Base-by-base conservation (phyloP, 768 basidiomycete species). In the Psilocybe sp. region DNA sequence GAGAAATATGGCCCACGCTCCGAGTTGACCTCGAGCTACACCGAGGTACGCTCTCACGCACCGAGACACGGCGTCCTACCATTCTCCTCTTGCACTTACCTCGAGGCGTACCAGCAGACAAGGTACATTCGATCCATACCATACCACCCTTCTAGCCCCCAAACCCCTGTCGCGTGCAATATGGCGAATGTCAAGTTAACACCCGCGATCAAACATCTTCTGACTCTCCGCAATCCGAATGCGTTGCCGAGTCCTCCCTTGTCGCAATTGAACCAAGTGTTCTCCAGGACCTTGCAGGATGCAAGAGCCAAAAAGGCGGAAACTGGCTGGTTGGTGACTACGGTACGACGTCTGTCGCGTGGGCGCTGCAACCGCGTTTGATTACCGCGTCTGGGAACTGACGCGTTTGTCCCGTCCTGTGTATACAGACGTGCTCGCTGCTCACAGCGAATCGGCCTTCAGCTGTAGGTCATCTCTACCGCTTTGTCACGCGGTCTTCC, bases 401-500 rank as follows among this genome's bases (percentile, higher is more conserved):
- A 54, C 45, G 41, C 42, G 43, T 39, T 19, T 23, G 49, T 34
- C 20, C 44, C 39, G 61, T 62, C 31, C 46, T 39, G 32, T 49
- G 40, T 62, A 64, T 67, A 52, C 65, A 92, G 85, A 91, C 90
- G 47, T 92, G 89, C 62, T 84, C 91, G 39, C 75, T 95, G 46
- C 74, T 94, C 60, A 89, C 91, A 50, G 78, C 79, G 44, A 95
- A 95, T 69, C 80, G 84, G 49, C 92, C 93, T 15, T 79, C 85
- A 36, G 78, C 88, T 35, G 70, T 95, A 34, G 88, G 85, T 14
- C 81, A 89, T 60, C 70, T 96, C 57, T 96, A 92, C 65, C 84
- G 81, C 40, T 93, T 89, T 68, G 81, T 81, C 44, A 83, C 86
- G 11, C 74, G 81, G 52, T 67, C 70, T 50, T 68, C 70, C 43